Conservation (phyloP, 2,329 filamentous ascomycete species). For the Didymella glomerata region DNA sequence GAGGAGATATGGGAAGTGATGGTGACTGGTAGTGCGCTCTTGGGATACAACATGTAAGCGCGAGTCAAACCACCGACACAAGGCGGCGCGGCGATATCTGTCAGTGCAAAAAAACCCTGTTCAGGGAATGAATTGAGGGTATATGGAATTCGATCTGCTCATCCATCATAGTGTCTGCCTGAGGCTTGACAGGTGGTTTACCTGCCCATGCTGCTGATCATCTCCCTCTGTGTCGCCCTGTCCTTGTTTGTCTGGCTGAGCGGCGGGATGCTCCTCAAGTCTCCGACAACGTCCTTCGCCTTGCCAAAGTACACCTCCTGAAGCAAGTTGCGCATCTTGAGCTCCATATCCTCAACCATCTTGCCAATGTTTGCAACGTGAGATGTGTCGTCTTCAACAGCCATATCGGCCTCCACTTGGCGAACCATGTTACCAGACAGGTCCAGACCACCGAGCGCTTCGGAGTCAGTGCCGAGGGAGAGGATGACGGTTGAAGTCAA, state of each 20-base stretch:
- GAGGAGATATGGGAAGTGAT: too few species aligned
- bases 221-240: slow-evolving; percentile 83
- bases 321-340: slow-evolving; percentile 97
- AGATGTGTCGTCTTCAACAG: slow-evolving; percentile 87
- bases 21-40: too few species aligned
- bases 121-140: too few species aligned
- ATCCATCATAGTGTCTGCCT: too few species aligned
- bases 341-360: slow-evolving; percentile 98
- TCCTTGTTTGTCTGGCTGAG: slow-evolving; percentile 87
- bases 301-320: slow-evolving; percentile 99
- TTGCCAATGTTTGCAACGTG: slow-evolving; percentile 93
- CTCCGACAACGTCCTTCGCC: slow-evolving; percentile 97
- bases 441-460: slow-evolving; percentile 82
- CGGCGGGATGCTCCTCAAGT: slow-evolving; percentile 85
- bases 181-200: slow-evolving; percentile 19
- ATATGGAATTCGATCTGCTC: too few species aligned
- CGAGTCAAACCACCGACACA: too few species aligned
- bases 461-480: slow-evolving; percentile 75
- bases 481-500: slow-evolving; percentile 97
- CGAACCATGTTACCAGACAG: slow-evolving; percentile 97
- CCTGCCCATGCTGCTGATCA: slow-evolving; percentile 70
- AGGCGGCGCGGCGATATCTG: too few species aligned
- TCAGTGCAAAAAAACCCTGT: too few species aligned
- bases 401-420: slow-evolving; percentile 90
- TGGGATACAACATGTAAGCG: too few species aligned